A percentile compares a stretch with the other conserved stretches of the same genome.
These are phyloP conservation scores for Microsporum audouinii DNA, from an alignment of 2,329 filamentous ascomycete genomes.

Conservation along the genomic window DNA sequence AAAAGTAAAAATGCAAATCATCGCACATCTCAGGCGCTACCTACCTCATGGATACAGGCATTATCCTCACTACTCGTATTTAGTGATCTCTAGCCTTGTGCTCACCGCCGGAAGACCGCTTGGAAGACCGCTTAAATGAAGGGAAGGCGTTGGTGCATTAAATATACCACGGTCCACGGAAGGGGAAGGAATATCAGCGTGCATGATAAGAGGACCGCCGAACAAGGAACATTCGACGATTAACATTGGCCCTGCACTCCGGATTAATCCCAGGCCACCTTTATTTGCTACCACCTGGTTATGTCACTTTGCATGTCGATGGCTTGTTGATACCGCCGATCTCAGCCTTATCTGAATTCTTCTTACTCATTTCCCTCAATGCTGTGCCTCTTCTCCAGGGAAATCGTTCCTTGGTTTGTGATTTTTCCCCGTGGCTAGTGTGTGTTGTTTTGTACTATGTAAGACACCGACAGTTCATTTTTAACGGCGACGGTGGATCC, in stretches of 20 bases:
- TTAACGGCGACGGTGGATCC: slow-evolving; percentile 1
- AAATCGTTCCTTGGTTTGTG: not conserved
- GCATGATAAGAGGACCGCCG: not conserved
- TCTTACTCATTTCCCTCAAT: not conserved
- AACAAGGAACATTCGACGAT: not conserved
- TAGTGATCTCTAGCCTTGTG: not conserved
- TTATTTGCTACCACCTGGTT: not conserved
- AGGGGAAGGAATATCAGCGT: not conserved
- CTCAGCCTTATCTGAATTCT: slow-evolving; percentile 3
- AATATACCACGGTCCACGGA: not conserved
- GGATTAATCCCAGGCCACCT: not conserved
- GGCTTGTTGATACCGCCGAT: not conserved
- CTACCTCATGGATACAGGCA: slow-evolving; percentile 1
- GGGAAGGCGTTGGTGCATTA: not conserved
- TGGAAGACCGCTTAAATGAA: not conserved
- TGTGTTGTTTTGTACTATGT: not conserved
- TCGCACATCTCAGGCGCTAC: not conserved
- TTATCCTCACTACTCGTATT: slow-evolving; percentile 3
- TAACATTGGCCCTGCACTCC: not conserved
- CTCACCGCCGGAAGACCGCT: not conserved
- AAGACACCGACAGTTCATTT: not conserved
- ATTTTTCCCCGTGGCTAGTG: not conserved
- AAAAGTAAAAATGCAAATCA: slow-evolving; percentile 1
- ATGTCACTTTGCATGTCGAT: not conserved
- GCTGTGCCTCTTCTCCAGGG: not conserved